A percentile compares a stretch with the other conserved stretches of the same genome.
Conservation (phyloP, 371 early-diverging fungal species). For the Mucor velutinosus region DNA sequence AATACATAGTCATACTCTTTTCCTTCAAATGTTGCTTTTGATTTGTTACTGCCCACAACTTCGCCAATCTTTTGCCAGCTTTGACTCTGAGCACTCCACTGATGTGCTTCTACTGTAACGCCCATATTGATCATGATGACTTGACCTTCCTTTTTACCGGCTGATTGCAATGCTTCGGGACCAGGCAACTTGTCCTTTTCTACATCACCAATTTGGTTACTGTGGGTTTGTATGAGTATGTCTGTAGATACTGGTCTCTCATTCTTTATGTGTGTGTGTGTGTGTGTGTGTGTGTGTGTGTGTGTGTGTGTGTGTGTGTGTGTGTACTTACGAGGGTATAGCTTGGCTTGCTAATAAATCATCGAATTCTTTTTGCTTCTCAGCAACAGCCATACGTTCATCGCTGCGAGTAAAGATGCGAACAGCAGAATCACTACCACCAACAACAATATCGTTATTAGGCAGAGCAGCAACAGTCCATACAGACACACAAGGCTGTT, state of each 20-base stretch:
- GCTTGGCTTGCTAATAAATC: conserved; percentile 72
- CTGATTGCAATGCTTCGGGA: conserved; percentile 68
- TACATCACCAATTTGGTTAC: conserved; percentile 87
- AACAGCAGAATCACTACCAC: conserved; percentile 82
- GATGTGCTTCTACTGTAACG: conserved; percentile 77
- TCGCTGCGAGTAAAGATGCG: conserved; percentile 77
- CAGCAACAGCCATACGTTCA: conserved; percentile 67
- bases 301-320: neutral
- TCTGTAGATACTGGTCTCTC: neutral
- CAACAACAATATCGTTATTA: conserved; percentile 89
- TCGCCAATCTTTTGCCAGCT: conserved; percentile 93
- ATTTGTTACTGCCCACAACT: conserved; percentile 89
- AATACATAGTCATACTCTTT: conserved; percentile 97
- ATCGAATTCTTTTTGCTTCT: conserved; percentile 63
- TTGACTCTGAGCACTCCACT: conserved; percentile 72
- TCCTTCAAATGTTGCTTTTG: conserved; percentile 81
- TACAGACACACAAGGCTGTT: conserved; percentile 88
- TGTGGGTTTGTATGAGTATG: conserved; percentile 19
- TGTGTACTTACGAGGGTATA: conserved; percentile 71
- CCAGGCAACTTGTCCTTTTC: conserved; percentile 83
- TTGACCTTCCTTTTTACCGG: conserved; percentile 86
- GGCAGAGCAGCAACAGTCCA: conserved; percentile 84
- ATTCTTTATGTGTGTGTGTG: neutral
- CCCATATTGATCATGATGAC: conserved; percentile 86
- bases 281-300: neutral